Percentiles rank a stretch among this genome's conserved stretches.
phyloP scores from a whole-genome alignment of 768 basidiomycete species.

The Strobilomyces confusus region DNA sequence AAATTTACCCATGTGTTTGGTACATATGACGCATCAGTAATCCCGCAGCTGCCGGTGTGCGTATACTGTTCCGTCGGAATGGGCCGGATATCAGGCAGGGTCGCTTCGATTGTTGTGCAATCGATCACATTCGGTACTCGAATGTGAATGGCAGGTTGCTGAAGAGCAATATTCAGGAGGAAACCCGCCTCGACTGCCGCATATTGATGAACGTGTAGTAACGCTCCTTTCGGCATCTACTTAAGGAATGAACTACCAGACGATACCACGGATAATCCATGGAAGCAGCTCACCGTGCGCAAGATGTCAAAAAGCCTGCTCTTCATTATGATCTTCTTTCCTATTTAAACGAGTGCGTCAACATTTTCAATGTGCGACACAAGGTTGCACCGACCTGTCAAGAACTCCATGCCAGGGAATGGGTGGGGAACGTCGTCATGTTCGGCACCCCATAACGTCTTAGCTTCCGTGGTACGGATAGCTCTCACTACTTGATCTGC shows the following conservation, averaged over 20 bases:
- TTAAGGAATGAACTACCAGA: neutral
- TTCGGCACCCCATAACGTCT: conserved; percentile 53
- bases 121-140: conserved; percentile 23
- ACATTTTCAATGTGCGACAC: conserved; percentile 35
- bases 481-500: conserved; percentile 56
- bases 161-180: conserved; percentile 36
- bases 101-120: conserved; percentile 19
- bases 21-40: conserved; percentile 29
- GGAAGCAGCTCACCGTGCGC: conserved; percentile 25
- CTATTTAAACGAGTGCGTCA: neutral
- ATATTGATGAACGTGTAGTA: conserved; percentile 44
- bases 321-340: neutral
- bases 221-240: conserved; percentile 47
- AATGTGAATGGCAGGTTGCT: conserved; percentile 39
- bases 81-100: conserved; percentile 35
- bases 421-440: conserved; percentile 53
- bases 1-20: conserved; percentile 35
- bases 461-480: conserved; percentile 53
- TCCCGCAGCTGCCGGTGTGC: conserved; percentile 15
- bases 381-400: conserved; percentile 59
- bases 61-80: conserved; percentile 27
- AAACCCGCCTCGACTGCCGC: conserved; percentile 36
- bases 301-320: conserved; percentile 40
- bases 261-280: neutral
- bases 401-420: conserved; percentile 77